Conservation (phyloP, 345 rosid species). For the Murraya koenigii region DNA sequence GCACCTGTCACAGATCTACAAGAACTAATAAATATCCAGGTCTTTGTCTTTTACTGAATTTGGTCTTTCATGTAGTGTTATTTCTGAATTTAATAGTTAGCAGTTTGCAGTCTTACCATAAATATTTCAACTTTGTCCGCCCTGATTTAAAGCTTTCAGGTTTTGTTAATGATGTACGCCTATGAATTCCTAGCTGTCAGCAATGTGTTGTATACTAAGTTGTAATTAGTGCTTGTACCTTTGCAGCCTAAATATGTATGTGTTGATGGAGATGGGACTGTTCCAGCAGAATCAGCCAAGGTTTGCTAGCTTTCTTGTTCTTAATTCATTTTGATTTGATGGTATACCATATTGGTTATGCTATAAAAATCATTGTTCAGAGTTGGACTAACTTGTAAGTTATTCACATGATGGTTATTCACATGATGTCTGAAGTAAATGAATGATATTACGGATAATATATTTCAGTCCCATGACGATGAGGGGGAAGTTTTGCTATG, state of each 20-base stretch:
- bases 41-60: constrained; percentile 23
- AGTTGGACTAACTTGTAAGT: background rate
- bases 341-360: too few species aligned
- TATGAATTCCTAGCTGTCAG: background rate
- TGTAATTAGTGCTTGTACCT: constrained; percentile 17
- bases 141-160: background rate
- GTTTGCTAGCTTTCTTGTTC: constrained; percentile 34
- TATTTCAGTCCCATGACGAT: too few species aligned
- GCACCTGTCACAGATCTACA: constrained; percentile 61
- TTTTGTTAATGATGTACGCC: background rate
- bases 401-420: too few species aligned
- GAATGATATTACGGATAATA: background rate
- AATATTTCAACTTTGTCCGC: background rate
- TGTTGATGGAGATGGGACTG: constrained; percentile 96
- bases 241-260: constrained; percentile 79
- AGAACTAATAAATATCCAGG: constrained; percentile 63
- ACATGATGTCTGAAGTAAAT: background rate
- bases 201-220: background rate
- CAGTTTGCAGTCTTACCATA: background rate
- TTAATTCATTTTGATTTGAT: background rate
- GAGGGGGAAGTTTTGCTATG: background rate
- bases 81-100: background rate
- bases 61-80: background rate
- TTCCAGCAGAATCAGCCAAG: constrained; percentile 86
- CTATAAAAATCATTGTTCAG: too few species aligned